Evolutionary conservation across 2,329 filamentous ascomycete species (phyloP), one percentile per base, ranked within the genome.

Genomic region (Rhinocladiella similis): DNA sequence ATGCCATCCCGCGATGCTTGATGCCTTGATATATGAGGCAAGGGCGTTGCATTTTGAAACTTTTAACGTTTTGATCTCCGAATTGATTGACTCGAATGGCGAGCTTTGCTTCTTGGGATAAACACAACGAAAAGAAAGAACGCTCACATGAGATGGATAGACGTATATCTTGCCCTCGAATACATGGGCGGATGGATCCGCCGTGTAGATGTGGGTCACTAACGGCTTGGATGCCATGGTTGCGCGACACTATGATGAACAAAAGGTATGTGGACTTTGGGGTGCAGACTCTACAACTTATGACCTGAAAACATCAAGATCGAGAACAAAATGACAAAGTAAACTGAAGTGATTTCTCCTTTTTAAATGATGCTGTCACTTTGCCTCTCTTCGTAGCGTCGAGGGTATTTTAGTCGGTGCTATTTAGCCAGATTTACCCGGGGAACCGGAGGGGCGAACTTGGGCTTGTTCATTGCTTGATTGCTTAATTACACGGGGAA

Each of bases 121-220:
- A 22, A 14, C 25, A 27, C 25, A 27, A 27, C 25, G 27, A 16
- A 19, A 39, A 19, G 18, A 16, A 19, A 39, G 3, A 10, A 6
- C 5, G 14, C 59, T 59, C 43, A 62, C 59, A 57, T 62, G 59
- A 19, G 88, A 91, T 18, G 89, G 88, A 75, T 91, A 92, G 73
- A 92, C 83, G 77, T 90, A 92, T 58, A 92, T 74, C 63, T 81
- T 85, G 70, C 80, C 82, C 61, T 90, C 84, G 76, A 91, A 92
- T 68, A 89, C 88, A 72, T 91, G 88, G 12, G 89, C 89, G 5
- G 88, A 91, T 14, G 89, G 89, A 72, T 92, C 89, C 18, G 89
- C 89, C 12, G 88, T 91, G 79, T 87, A 92, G 68, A 90, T 76
- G 72, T 88, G 81, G n/a, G 80, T 85, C 67, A 91, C 86, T 60